Base-by-base conservation (phyloP, 768 basidiomycete genomes). In the Lentinula raphanica region DNA sequence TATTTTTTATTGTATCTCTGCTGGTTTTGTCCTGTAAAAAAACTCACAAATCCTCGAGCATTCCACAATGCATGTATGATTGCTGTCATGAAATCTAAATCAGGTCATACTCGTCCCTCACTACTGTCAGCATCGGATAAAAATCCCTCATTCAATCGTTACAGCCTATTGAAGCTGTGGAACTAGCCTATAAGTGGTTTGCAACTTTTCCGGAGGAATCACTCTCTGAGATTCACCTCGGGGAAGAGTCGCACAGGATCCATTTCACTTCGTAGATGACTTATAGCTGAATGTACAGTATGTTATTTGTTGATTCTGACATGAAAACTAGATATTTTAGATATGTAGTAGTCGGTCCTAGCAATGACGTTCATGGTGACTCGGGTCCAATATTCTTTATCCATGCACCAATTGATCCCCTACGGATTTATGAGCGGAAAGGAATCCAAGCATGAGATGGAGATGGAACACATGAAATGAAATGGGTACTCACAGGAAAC, bases 391-490 rank as follows among this genome's bases (percentile, higher is more conserved):
- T 93, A 70, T 96, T 97, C 76, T 92, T 93, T 69, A 99, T 89
- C 96, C 96, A 99, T 46, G 97, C 97, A 5, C 96, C 96, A 60
- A 98, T 91, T 5, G 93, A 81, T 49, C 96, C 96, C 59, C 94
- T 94, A 64, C 58, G 60, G 45, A 38, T n/a, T n/a, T n/a, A 53
- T 45, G 29, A 45, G 48, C 35, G 49, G 45, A 53, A 60, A 64
- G 54, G 44, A 60, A 39, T 17, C 31, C n/a, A 7, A 49, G 49
- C 17, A 32, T 13, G 6, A n/a, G 29, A 45, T 32, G 28, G 45
- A 23, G n/a, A n/a, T n/a, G 17, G 11, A 23, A 32, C 23, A 19
- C 19, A 5, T n/a, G n/a, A n/a, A n/a, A 2, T 35, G 19, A 25
- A 31, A n/a, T 46, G 54, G 50, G 27, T 44, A 85, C 91, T 76